phyloP scores from a whole-genome alignment of 495 filamentous ascomycete species.

The Penicillium argentinense region DNA sequence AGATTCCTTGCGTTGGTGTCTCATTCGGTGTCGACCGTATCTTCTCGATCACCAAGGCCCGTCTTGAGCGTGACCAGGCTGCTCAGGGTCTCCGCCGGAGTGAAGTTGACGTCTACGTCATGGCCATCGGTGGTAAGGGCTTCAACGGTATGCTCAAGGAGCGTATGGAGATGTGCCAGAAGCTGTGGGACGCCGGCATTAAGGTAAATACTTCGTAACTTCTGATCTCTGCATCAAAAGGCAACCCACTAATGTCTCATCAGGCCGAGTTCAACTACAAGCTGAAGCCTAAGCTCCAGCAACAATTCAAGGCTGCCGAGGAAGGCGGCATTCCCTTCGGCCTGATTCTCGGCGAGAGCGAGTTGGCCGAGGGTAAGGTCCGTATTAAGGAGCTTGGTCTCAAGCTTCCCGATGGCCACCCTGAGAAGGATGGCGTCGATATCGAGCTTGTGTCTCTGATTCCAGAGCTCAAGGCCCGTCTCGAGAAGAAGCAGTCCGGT shows the following conservation, averaged over 20 bases:
- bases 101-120: conserved; percentile 85
- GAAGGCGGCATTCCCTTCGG: conserved; percentile 68
- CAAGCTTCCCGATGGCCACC: conserved; percentile 60
- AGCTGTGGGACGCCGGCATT: conserved; percentile 76
- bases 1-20: conserved; percentile 90
- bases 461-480: conserved; percentile 54
- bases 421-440: conserved; percentile 81
- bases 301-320: conserved; percentile 82
- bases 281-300: conserved; percentile 72
- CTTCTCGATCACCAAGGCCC: conserved; percentile 83
- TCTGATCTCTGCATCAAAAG: neutral
- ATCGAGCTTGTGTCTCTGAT: conserved; percentile 62
- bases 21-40: conserved; percentile 96
- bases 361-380: conserved; percentile 70
- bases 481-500: conserved; percentile 25
- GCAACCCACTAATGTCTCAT: conserved; percentile 6
- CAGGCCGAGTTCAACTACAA: conserved; percentile 78
- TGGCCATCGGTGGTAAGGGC: conserved; percentile 89
- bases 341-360: conserved; percentile 79
- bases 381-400: conserved; percentile 85
- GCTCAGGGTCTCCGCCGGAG: conserved; percentile 55
- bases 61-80: conserved; percentile 60
- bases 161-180: conserved; percentile 72
- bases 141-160: conserved; percentile 79
- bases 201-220: conserved; percentile 54